Conservation (phyloP, 306 rosid genomes). For the Pyrus bretschneideri region DNA sequence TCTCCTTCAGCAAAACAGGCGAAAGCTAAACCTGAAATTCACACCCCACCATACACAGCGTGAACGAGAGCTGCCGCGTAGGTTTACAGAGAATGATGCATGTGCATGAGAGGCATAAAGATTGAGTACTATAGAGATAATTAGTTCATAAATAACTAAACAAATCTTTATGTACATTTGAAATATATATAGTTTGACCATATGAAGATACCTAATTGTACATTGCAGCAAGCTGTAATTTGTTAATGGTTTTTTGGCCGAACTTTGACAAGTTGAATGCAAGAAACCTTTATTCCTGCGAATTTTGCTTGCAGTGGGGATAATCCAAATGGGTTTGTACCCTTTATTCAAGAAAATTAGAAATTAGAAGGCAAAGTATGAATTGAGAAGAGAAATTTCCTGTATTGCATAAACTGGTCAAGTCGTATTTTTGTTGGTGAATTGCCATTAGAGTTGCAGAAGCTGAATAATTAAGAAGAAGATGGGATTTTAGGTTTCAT, state of each 20-base stretch:
- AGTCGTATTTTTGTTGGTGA: conserved; percentile 37
- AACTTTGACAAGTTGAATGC: conserved; percentile 51
- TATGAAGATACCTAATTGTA: conserved; percentile 43
- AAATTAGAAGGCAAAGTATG: conserved; percentile 1
- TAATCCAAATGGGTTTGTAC: conserved; percentile 23
- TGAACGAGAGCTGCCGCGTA: conserved; percentile 15
- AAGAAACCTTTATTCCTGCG: conserved; percentile 19
- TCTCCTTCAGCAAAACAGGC: conserved; percentile 60
- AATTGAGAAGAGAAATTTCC: conserved; percentile 9
- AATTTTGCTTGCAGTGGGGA: conserved; percentile 23
- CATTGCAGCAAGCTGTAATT: conserved; percentile 21
- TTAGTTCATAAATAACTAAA: neutral
- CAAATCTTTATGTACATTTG: neutral
- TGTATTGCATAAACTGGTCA: neutral
- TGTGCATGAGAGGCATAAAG: neutral
- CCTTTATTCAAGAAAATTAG: conserved; percentile 3
- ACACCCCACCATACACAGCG: conserved; percentile 18
- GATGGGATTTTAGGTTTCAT: neutral
- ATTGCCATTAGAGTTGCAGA: conserved; percentile 34
- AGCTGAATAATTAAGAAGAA: neutral
- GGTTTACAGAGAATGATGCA: conserved; percentile 22
- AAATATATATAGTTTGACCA: conserved; percentile 31
- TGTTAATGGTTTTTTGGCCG: conserved; percentile 44
- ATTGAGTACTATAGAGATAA: conserved; percentile 18
- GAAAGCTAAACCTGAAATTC: conserved; percentile 9